Percentiles rank a stretch among this genome's conserved stretches.
Conservation (phyloP, 306 rosid species). For the Trifolium fragiferum region DNA sequence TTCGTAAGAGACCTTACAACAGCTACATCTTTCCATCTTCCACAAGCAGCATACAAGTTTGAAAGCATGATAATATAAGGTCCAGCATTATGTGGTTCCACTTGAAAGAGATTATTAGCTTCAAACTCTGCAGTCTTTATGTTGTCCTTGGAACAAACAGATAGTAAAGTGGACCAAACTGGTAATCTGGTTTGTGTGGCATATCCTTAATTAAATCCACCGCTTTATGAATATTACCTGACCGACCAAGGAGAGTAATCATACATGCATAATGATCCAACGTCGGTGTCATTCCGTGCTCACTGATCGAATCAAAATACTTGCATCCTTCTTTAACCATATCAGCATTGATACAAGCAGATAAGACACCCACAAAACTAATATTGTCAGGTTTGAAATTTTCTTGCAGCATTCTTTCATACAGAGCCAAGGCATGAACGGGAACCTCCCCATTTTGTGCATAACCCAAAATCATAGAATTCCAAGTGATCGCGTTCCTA, state of each 20-base stretch:
- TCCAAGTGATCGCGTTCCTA: slow-evolving; percentile 50
- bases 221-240: slow-evolving; percentile 46
- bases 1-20: slow-evolving; percentile 51
- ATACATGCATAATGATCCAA: slow-evolving; percentile 59
- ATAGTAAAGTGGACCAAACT: slow-evolving; percentile 53
- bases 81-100: slow-evolving; percentile 55
- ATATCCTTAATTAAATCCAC: slow-evolving; percentile 48
- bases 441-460: slow-evolving; percentile 54
- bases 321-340: slow-evolving; percentile 51
- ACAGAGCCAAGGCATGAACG: slow-evolving; percentile 52
- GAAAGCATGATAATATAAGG: slow-evolving; percentile 60
- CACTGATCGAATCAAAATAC: slow-evolving; percentile 52
- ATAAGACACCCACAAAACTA: slow-evolving; percentile 52
- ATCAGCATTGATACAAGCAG: slow-evolving; percentile 53
- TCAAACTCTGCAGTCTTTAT: slow-evolving; percentile 51
- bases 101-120: slow-evolving; percentile 48
- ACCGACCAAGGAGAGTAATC: slow-evolving; percentile 56
- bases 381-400: slow-evolving; percentile 53
- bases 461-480: slow-evolving; percentile 55
- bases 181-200: slow-evolving; percentile 50
- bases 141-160: slow-evolving; percentile 49
- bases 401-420: slow-evolving; percentile 53
- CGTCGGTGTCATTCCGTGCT: slow-evolving; percentile 53
- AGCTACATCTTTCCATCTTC: slow-evolving; percentile 59
- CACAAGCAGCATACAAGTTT: slow-evolving; percentile 58